phyloP scores from a whole-genome alignment of 1,284 basidiomycete genomes.

The Rhodofomes roseus region DNA sequence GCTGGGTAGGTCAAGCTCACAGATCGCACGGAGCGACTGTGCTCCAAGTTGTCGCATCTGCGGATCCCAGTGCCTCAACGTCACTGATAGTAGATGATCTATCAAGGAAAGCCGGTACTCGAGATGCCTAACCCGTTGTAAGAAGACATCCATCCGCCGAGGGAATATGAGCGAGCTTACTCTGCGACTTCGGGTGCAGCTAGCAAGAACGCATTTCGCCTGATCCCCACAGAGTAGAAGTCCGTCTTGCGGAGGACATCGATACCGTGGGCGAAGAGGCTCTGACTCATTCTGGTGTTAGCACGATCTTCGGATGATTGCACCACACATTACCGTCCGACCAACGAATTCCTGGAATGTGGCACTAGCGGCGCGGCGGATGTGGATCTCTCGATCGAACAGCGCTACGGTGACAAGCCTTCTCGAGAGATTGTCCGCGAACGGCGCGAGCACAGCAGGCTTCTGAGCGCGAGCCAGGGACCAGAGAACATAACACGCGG shows the following conservation, averaged over 20 bases:
- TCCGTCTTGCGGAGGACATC: constrained; percentile 90
- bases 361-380: constrained; percentile 95
- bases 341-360: constrained; percentile 98
- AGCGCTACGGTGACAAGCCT: constrained; percentile 76
- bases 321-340: constrained; percentile 62
- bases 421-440: constrained; percentile 65
- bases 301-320: constrained; percentile 5
- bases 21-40: constrained; percentile 69
- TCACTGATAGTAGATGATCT: constrained; percentile 72
- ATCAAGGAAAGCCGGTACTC: constrained; percentile 75
- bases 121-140: constrained; percentile 40
- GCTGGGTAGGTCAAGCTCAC: constrained; percentile 52
- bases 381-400: constrained; percentile 92
- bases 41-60: constrained; percentile 82
- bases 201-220: constrained; percentile 78
- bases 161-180: constrained; percentile 40
- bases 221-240: constrained; percentile 89
- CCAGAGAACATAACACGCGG: constrained; percentile 95
- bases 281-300: constrained; percentile 39
- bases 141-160: constrained; percentile 4
- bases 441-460: constrained; percentile 53
- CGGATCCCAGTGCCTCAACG: constrained; percentile 88
- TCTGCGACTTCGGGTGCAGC: constrained; percentile 85
- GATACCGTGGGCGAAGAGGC: constrained; percentile 90
- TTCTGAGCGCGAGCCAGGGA: constrained; percentile 82